phyloP scores from a whole-genome alignment of 305 asterid genomes.

The Fraxinus latifolia region DNA sequence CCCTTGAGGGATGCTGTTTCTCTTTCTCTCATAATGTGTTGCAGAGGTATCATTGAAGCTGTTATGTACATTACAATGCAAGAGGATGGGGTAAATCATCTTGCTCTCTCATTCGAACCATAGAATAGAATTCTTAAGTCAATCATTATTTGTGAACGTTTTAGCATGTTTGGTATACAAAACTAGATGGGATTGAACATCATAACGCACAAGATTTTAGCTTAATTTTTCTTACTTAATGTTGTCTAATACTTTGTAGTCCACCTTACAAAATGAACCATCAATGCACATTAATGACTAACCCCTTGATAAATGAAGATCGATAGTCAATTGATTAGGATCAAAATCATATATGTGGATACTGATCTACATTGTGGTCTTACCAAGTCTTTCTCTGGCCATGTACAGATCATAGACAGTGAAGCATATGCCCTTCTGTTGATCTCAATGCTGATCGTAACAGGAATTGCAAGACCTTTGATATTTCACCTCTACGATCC shows the following conservation, averaged over 20 bases:
- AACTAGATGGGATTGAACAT: neutral
- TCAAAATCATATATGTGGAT: neutral
- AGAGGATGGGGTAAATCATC: conserved; percentile 40
- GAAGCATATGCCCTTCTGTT: conserved; percentile 49
- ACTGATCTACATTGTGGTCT: conserved; percentile 11
- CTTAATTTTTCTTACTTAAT: neutral
- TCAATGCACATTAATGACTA: neutral
- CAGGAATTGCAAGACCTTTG: conserved; percentile 50
- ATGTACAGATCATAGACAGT: conserved; percentile 37
- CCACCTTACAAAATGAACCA: neutral
- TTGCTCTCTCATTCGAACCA: neutral
- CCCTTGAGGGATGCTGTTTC: conserved; percentile 41
- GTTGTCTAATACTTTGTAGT: neutral
- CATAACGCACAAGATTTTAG: neutral
- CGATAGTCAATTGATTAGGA: neutral
- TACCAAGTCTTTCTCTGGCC: conserved; percentile 20
- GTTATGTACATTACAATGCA: conserved; percentile 33
- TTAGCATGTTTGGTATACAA: neutral
- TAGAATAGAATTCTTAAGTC: neutral
- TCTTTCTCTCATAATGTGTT: conserved; percentile 55
- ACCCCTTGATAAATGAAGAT: neutral
- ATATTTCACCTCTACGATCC: conserved; percentile 53
- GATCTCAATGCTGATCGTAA: conserved; percentile 43
- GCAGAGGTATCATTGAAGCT: conserved; percentile 57
- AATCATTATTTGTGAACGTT: neutral